Base-by-base conservation (phyloP, 129 eudicot species). In the Sambucus nigra region DNA sequence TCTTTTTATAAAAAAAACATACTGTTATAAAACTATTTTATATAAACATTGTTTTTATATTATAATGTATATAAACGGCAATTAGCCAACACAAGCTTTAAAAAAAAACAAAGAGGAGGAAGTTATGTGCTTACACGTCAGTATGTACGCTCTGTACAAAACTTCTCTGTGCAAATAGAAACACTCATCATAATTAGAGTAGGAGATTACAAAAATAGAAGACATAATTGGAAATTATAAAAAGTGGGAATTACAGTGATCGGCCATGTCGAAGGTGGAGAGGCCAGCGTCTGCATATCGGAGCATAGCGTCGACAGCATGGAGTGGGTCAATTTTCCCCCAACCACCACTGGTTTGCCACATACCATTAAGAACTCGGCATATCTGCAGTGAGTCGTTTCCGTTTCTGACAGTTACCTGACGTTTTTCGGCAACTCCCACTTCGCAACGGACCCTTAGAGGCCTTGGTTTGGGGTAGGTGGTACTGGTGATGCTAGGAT, bases 311-410 rank as follows among this genome's bases (percentile, higher is more conserved):
- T 86, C 86, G 41, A 91, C 87, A 71, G 99, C 99, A 55, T 69
- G 72, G 68, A 76, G 77, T 31, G 94, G 94, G 55, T 91, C 95
- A 47, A 91, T 91, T 67, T 67, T 63, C 10, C 99, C 99, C 99
- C 99, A 91, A 14, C 99, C 95, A 25, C 99, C 99, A 61, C 99
- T 91, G n/a, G 99, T 91, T 66, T 91, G 99, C 99, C 99, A 91
- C 99, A 91, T 91, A 7, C 99, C 95, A 25, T 91, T 91, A 10
- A 91, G 76, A 17, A 91, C 94, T 70, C 95, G 64, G 76, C 99
- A 85, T 66, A 91, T 85, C 41, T 85, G 82, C 59, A 91, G 55
- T 6, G 94, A 82, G 77, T 91, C 95, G 25, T 82, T 63, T 3
- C 99, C 99, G 59, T 91, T 79, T 61, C 69, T 77, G 35, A 91